phyloP scores from a whole-genome alignment of 345 rosid species.

The Corchorus capsularis region DNA sequence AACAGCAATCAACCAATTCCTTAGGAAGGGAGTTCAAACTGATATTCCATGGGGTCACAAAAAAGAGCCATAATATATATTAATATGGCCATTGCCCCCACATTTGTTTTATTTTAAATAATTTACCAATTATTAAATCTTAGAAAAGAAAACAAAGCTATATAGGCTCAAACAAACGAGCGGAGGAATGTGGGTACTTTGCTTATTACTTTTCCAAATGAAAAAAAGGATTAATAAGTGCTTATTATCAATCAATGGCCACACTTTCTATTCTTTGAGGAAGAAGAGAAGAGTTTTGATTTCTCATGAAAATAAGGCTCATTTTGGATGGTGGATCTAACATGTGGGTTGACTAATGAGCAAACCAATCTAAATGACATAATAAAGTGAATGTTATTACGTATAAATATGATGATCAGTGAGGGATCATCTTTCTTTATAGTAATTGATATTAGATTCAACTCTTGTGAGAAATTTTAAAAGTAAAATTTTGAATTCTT shows the following conservation, averaged over 20 bases:
- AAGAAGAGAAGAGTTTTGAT: neutral
- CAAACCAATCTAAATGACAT: constrained; percentile 17
- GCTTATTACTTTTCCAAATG: constrained; percentile 32
- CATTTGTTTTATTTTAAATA: constrained; percentile 13
- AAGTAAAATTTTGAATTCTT: too few relatives aligned
- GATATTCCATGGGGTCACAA: constrained; percentile 2
- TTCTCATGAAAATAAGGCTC: neutral
- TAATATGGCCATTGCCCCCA: neutral
- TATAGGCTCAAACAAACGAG: neutral
- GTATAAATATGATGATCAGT: too few relatives aligned
- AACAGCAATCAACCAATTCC: constrained; percentile 21
- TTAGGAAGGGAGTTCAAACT: constrained; percentile 15
- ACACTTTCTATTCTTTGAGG: neutral
- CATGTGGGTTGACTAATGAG: neutral
- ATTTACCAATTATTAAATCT: constrained; percentile 23
- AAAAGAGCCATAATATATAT: neutral
- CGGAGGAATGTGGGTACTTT: constrained; percentile 7
- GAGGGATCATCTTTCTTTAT: too few relatives aligned
- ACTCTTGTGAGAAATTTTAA: too few relatives aligned
- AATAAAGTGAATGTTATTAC: neutral
- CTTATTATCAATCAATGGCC: constrained; percentile 3
- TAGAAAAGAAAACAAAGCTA: constrained; percentile 22
- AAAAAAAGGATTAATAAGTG: constrained; percentile 6
- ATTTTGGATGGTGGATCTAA: neutral
- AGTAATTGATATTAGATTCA: too few relatives aligned